Conservation (phyloP, 306 rosid genomes). For the Geum urbanum region DNA sequence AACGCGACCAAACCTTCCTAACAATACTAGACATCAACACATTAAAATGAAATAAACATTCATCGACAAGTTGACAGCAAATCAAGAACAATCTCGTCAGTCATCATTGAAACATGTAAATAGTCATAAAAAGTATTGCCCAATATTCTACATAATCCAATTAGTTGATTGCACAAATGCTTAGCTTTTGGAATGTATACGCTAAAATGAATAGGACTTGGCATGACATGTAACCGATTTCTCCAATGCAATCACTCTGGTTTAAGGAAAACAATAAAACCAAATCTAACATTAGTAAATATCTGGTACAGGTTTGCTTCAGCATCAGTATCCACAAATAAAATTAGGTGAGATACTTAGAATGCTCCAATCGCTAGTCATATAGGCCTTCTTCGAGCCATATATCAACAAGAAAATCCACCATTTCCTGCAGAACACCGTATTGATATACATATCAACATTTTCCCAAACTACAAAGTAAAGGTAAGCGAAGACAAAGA, state of each 20-base stretch:
- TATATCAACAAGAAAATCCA: slow-evolving; percentile 54
- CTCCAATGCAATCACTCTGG: slow-evolving; percentile 10
- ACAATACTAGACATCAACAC: neutral
- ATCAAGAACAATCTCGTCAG: neutral
- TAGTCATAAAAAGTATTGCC: neutral
- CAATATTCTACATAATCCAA: neutral
- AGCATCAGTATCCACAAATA: slow-evolving; percentile 36
- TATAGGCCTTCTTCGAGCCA: slow-evolving; percentile 69
- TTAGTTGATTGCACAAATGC: slow-evolving; percentile 13
- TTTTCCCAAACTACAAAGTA: slow-evolving; percentile 2
- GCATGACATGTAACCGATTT: slow-evolving; percentile 17
- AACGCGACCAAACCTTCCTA: neutral
- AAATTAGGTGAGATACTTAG: slow-evolving; percentile 32
- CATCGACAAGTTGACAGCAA: neutral
- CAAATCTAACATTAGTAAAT: slow-evolving; percentile 21
- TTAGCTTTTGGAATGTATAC: slow-evolving; percentile 4
- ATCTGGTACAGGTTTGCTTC: slow-evolving; percentile 18
- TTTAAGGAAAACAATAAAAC: slow-evolving; percentile 23
- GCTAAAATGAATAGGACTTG: slow-evolving; percentile 11
- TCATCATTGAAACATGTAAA: neutral
- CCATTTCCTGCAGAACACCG: slow-evolving; percentile 64
- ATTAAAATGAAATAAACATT: neutral
- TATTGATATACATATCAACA: neutral
- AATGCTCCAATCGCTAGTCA: slow-evolving; percentile 40
- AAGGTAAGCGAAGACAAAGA: neutral